Evolutionary conservation across 139 green algal species (phyloP), one percentile per base, ranked within the genome.

Genomic region (Chlorella ohadii): DNA sequence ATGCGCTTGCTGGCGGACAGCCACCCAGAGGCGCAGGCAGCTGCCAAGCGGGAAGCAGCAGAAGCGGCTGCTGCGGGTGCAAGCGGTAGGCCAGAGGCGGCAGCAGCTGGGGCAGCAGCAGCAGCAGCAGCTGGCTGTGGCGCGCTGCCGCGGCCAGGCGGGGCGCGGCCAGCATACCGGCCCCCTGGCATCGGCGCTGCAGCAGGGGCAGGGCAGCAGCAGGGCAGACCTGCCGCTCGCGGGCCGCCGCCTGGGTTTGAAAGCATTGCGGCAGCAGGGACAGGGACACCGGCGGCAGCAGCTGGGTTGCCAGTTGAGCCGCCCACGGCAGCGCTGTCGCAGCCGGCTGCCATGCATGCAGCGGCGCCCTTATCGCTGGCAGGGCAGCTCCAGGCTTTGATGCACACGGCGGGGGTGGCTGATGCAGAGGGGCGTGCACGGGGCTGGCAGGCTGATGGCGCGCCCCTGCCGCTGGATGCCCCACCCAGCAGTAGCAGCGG

Each of bases 1-100:
- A 79, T 93, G 84, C 75, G 86, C 9, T 68, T 92, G 74, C 82
- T 89, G 55, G 78, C 84, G 19, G 63, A 74, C 7, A 56, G 27
- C 2, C 88, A 93, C 73, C 88, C 90, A 2, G 87, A 82, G 16
- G 65, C 80, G 4, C 55, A 81, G 64, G 81, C 84, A 28, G 71
- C 77, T 6, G 77, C 44, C 9, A n/a, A n/a, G 56, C 23, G 75
- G 55, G 84, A 59, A 19, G 56, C 84, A 22, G 51, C 39, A 36
- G 74, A 82, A n/a, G 83, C 61, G 28, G 39, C 59, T 19, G 57
- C 55, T 33, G 36, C 71, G 25, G 5, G 25, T 19, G 3, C 39
- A 38, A 56, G 57, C 71, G 66, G 70, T 33, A 2, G n/a, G 6
- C 34, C 17, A 38, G 33, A 41, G n/a, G 23, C 20, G 2, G n/a